A percentile compares a stretch with the other conserved stretches of the same genome.
These are phyloP conservation scores for Suillus bovinus DNA, from an alignment of 768 basidiomycete genomes.

Conservation along the genomic window DNA sequence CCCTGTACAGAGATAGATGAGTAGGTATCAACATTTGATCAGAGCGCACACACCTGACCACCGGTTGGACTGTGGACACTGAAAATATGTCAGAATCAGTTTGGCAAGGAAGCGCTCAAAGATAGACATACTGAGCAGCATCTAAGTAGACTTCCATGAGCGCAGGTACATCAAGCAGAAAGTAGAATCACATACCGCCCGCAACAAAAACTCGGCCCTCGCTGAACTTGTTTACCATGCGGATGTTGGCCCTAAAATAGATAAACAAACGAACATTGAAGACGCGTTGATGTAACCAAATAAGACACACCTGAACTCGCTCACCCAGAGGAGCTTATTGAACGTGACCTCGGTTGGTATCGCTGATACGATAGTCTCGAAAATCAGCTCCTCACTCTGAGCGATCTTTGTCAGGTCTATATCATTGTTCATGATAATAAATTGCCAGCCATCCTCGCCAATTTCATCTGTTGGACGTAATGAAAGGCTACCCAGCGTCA, in stretches of 20 bases:
- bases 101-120: background rate
- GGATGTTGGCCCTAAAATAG: background rate
- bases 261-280: background rate
- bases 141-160: background rate
- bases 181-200: background rate
- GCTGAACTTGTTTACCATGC: background rate
- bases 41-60: background rate
- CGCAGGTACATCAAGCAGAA: background rate
- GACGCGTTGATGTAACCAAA: background rate
- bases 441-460: conserved; percentile 25
- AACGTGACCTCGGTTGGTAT: conserved; percentile 24
- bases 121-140: background rate
- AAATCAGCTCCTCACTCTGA: conserved; percentile 26
- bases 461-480: conserved; percentile 23
- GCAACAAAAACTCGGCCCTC: background rate
- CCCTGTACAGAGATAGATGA: conserved; percentile 27
- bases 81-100: background rate
- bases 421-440: conserved; percentile 9
- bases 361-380: conserved; percentile 25
- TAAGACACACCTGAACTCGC: conserved; percentile 28
- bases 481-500: conserved; percentile 3
- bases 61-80: background rate
- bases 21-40: background rate
- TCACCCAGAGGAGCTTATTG: conserved; percentile 27
- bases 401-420: conserved; percentile 18